Evolutionary conservation across 768 basidiomycete genomes (phyloP), one percentile per base, ranked within the genome.

Genomic region (Pleurotus eryngii): DNA sequence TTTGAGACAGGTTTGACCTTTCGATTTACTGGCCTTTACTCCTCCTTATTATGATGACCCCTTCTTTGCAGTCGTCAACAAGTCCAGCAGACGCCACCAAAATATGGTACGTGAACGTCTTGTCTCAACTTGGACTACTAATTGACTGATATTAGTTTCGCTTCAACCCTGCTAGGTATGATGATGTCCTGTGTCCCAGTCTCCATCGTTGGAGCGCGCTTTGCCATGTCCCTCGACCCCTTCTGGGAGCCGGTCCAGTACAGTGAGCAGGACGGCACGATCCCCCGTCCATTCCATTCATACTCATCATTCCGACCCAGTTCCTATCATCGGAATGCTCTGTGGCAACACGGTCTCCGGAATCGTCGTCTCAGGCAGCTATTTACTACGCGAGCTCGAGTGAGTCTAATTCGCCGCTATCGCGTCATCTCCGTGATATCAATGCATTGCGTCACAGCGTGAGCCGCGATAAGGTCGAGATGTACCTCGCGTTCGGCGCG

Each of bases 171-270:
- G 4, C 55, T 82, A 9, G 84, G 81, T 0, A 86, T 94, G 84
- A 61, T 91, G 7, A 79, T 77, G n/a, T 87, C 89, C 0, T 91
- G 89, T 0, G 82, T 92, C 30, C 90, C 91, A 0, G 83, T 92
- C 22, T 88, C 92, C 1, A 81, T 94, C 56, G 72, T 93, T 9
- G 92, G 92, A 0, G 78, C 82, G 1, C 79, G 81, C 5, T 92
- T 81, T 61, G 88, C 91, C 2, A 93, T 95, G 88, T 76, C 79
- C 0, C 75, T 87, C 12, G 67, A 81, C 0, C 90, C 90, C 2
- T 92, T 95, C 69, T 95, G 94, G 93, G 81, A 75, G 22, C 91
- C 93, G 0, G 83, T 85, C 38, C 88, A 92, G 65, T 94, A 86
- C 63, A 86, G 91, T 90, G 59, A 42, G 85, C 63, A 5, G 46